Base-by-base conservation (phyloP, 495 filamentous ascomycete genomes). In the Penicillium canescens region DNA sequence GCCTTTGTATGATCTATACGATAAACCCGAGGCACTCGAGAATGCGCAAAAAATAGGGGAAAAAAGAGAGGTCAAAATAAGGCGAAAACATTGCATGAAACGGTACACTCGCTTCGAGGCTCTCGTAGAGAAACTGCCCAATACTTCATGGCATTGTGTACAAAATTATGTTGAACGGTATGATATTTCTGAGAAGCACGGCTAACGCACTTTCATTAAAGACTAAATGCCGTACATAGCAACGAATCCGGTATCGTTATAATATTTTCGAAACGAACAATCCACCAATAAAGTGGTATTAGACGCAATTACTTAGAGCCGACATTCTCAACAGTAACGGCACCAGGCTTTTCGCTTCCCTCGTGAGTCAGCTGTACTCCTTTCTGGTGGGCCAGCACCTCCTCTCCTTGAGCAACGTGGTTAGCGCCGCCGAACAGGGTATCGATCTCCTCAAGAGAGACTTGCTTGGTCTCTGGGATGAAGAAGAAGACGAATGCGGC, bases 401-500 rank as follows among this genome's bases (percentile, higher is more conserved):
- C 66, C 39, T 73, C 79, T 9, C 82, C 81, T 48, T 79, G 78
- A 35, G 72, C 73, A 45, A 81, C 77, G 56, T 85, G 82, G 63
- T 85, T 85, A 36, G 73, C 69, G 20, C 81, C 80, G 46, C 80
- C 80, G 45, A 86, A 86, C 28, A 85, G 62, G 14, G 71, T 70
- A 59, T 86, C 84, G 50, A 86, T 87, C 57, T 87, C 83, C 65
- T 88, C 84, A 6, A 88, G 74, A 24, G 81, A 64, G 14, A 89
- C 73, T 38, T 86, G 69, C 73, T 89, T 90, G 2, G 86, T 90
- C 74, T 90, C 87, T 0, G 86, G 87, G 31, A 91, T 81, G 51
- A 86, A 84, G 72, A 87, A 89, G 74, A 73, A 90, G 37, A 90
- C 80, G 54, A 91, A 92, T n/a, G 75, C 71, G 1, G 85, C 85